Base-by-base conservation (phyloP, 345 rosid genomes). In the Gossypium anomalum region DNA sequence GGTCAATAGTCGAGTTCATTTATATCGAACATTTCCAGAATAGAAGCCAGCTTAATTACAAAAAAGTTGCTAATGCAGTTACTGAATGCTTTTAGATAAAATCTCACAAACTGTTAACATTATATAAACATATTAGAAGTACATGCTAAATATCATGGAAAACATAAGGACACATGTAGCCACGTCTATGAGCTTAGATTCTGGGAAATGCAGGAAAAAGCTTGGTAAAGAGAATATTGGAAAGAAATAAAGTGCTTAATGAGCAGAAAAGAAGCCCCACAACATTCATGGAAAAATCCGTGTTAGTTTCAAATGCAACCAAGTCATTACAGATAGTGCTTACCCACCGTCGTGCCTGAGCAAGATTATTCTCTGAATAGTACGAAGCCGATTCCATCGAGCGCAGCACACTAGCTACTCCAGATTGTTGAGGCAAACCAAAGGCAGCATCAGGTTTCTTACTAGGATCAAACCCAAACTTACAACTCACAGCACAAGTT, bases 261-360 rank as follows among this genome's bases (percentile, higher is more conserved):
- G 25, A 64, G 49, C 29, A 65, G 19, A 16, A 65, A 1, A 65
- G 20, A 65, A 48, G 41, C 27, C 58, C 23, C 44, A 58, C 22
- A 16, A 60, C 48, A 25, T 23, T 73, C 27, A 41, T 15, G 25
- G 52, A 9, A 65, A 44, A 57, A 44, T 66, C 19, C 0, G 29
- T 44, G 69, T 20, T 44, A n/a, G 19, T 66, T 20, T 66, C 70
- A 66, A 44, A 20, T 65, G 52, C 52, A 65, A 65, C 16, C 52
- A 65, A 62, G 67, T 73, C 70, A 80, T 82, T 67, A 70, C 52
- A 78, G 86, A 82, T 75, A 74, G 92, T 90, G 94, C 98, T 92
- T 93, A 94, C 98, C 98, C 97, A 94, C 98, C 98, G 91, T 91
- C 97, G 89, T 86, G 99, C 98, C 48, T 71, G 80, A 23, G 72